Percentiles rank a stretch among this genome's conserved stretches.
These are phyloP conservation scores for Cubamyces sp. DNA, from an alignment of 768 basidiomycete genomes.

Conservation along the genomic window DNA sequence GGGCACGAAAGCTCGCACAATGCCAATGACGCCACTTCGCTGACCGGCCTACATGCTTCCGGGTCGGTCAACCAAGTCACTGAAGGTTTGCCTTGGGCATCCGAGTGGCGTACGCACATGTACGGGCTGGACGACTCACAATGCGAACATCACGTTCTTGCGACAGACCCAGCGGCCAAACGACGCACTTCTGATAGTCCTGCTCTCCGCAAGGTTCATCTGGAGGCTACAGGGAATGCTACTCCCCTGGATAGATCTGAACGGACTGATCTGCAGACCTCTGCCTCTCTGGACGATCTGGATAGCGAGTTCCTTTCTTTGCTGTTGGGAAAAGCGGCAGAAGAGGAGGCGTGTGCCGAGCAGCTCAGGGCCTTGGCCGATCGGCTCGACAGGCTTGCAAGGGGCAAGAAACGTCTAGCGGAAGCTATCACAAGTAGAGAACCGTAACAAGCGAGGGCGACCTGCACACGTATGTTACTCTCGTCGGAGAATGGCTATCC, in stretches of 20 bases:
- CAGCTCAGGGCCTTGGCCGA: constrained; percentile 19
- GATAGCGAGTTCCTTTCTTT: constrained; percentile 19
- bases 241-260: background rate
- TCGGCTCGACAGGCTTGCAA: constrained; percentile 15
- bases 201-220: background rate
- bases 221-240: background rate
- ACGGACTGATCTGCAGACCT: background rate
- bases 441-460: background rate
- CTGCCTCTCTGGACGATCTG: constrained; percentile 5
- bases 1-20: background rate
- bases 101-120: too few relatives aligned
- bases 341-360: constrained; percentile 18
- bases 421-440: constrained; percentile 1
- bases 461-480: too few relatives aligned
- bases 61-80: too few relatives aligned
- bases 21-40: background rate
- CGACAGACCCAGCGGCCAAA: too few relatives aligned
- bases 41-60: background rate
- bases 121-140: too few relatives aligned
- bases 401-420: constrained; percentile 15
- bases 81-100: too few relatives aligned
- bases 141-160: too few relatives aligned
- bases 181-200: background rate
- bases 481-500: too few relatives aligned
- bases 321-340: constrained; percentile 17